Base-by-base conservation (phyloP, 1,284 basidiomycete species). In the Cryptococcus jaspeensis region DNA sequence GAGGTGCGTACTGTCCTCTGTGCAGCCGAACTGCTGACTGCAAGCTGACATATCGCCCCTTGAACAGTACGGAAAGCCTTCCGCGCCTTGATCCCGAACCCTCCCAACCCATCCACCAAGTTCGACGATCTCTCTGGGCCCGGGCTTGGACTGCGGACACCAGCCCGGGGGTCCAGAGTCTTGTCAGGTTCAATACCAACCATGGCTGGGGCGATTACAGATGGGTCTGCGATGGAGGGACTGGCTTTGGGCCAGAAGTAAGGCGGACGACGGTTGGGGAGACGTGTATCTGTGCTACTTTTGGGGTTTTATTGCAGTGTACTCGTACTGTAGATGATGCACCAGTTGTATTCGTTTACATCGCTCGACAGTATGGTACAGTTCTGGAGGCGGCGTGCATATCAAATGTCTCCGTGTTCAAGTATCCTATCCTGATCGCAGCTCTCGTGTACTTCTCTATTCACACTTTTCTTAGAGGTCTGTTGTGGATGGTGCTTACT, bases 1-100 rank as follows among this genome's bases (percentile, higher is more conserved):
- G 65, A 59, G 69, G 76, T 76, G 40, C 60, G 74, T 66, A 6
- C 20, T 32, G 23, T 23, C 12, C 20, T 40, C 52, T 7, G 6
- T 11, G 28, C 16, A 2, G 25, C 28, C 28, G 28, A 4, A n/a
- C 11, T 35, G 11, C 44, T 53, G 41, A 20, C 28, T 9, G 4
- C 28, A 32, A 4, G 28, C 28, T 32, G 28, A 32, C 28, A 5
- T 9, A 9, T 9, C 9, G 28, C 16, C 16, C 25, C 18, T 48
- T 5, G n/a, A 16, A 13, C 53, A 73, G 71, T 67, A 0, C 64
- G 71, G 8, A 72, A 66, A 61, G 59, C 64, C 8, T 73, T 73
- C 61, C 50, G 65, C 16, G 62, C 62, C 5, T 48, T 66, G 2
- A 61, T 70, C 13, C 63, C 67, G 11, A 56, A 61, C 25, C 63